These are phyloP conservation scores for Yamadazyma takamatsuzukensis DNA, from an alignment of 805 yeast species.

Conservation along the genomic window DNA sequence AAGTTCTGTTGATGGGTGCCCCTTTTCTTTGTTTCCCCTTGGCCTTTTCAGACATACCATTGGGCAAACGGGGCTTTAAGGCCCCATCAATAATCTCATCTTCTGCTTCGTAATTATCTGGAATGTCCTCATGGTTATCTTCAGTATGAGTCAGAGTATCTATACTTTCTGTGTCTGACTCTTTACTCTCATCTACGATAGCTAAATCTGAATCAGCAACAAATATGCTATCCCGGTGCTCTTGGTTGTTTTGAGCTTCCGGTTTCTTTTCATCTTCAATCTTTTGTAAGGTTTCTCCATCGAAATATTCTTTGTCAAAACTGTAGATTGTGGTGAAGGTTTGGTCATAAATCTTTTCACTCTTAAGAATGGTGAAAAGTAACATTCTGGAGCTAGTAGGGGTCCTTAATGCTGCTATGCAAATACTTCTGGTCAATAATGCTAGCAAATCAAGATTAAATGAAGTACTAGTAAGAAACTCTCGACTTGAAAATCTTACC, in stretches of 20 bases:
- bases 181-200: too few relatives aligned
- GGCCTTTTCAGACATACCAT: slow-evolving; percentile 59
- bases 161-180: too few relatives aligned
- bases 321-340: slow-evolving; percentile 31
- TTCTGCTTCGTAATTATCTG: slow-evolving; percentile 8
- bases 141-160: too few relatives aligned
- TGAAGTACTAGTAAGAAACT: slow-evolving; percentile 34
- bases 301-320: slow-evolving; percentile 20
- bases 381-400: slow-evolving; percentile 53
- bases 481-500: slow-evolving; percentile 30
- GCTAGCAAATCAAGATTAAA: slow-evolving; percentile 56
- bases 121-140: too few relatives aligned
- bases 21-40: slow-evolving; percentile 50
- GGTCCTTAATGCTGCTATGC: slow-evolving; percentile 48
- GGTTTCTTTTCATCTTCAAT: slow-evolving; percentile 14
- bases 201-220: too few relatives aligned
- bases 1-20: slow-evolving; percentile 45
- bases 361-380: slow-evolving; percentile 46
- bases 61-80: slow-evolving; percentile 48
- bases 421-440: slow-evolving; percentile 51
- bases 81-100: slow-evolving; percentile 32
- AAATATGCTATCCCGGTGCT: too few relatives aligned
- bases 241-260: slow-evolving; percentile 1
- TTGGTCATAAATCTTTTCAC: slow-evolving; percentile 34
- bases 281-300: slow-evolving; percentile 15